Conservation (phyloP, 1,284 basidiomycete genomes). For the Bjerkandera adusta region DNA sequence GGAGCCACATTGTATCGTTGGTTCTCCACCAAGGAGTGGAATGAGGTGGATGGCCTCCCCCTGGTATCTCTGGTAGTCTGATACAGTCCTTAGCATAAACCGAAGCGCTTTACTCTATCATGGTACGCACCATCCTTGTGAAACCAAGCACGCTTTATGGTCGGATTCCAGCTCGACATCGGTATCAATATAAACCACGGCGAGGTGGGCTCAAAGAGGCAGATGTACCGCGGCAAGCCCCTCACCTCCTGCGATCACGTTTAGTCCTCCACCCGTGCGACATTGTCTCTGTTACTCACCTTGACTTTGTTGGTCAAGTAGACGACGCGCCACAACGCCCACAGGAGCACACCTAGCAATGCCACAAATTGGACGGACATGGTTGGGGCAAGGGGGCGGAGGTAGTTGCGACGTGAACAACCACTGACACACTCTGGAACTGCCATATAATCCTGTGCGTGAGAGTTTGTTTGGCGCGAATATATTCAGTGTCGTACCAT, state of each 20-base stretch:
- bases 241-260: neutral
- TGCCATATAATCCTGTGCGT: too few species aligned
- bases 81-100: neutral
- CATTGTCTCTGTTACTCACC: too few species aligned
- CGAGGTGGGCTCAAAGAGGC: neutral
- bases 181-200: neutral
- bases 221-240: neutral
- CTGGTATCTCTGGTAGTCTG: conserved; percentile 5
- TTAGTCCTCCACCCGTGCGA: too few species aligned
- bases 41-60: conserved; percentile 5
- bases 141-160: conserved; percentile 2
- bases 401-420: too few species aligned
- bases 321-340: too few species aligned
- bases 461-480: too few species aligned
- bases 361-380: too few species aligned
- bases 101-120: neutral
- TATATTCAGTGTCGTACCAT: too few species aligned
- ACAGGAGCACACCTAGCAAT: too few species aligned
- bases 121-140: conserved; percentile 1
- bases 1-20: conserved; percentile 7
- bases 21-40: conserved; percentile 6
- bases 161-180: conserved; percentile 1
- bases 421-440: too few species aligned
- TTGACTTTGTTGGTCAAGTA: too few species aligned
- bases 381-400: too few species aligned